phyloP scores from a whole-genome alignment of 306 rosid species.

The Corylus americana region DNA sequence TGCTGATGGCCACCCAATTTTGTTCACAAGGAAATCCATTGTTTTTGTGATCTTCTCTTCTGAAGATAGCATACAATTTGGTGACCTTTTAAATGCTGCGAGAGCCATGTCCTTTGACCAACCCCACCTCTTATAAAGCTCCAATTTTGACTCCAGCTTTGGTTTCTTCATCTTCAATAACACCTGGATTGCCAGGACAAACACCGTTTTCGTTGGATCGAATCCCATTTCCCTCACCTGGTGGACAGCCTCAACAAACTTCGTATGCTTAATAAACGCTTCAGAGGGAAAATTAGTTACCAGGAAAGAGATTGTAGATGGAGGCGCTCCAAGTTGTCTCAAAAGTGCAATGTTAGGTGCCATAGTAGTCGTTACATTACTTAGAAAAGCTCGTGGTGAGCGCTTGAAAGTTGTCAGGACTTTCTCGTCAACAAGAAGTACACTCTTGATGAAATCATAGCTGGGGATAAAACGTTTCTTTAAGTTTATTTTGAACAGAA shows the following conservation, averaged over 20 bases:
- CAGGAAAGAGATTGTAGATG: background rate
- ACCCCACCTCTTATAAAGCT: too few relatives aligned
- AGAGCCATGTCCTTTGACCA: too few relatives aligned
- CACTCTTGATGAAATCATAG: too few relatives aligned
- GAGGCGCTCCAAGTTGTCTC: slow-evolving; percentile 4
- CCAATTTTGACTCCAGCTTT: too few relatives aligned
- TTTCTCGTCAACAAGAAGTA: slow-evolving; percentile 1
- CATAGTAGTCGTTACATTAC: background rate
- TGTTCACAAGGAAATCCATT: slow-evolving; percentile 6
- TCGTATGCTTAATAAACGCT: background rate
- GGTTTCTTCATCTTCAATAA: too few relatives aligned
- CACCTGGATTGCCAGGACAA: too few relatives aligned
- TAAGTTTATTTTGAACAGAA: background rate
- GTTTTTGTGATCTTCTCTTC: slow-evolving; percentile 21
- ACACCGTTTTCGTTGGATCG: too few relatives aligned
- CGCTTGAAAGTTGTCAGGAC: slow-evolving; percentile 1
- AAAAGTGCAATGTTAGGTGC: slow-evolving; percentile 28
- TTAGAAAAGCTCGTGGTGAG: background rate
- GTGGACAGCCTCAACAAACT: slow-evolving; percentile 19
- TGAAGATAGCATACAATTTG: slow-evolving; percentile 17
- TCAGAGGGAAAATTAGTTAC: background rate
- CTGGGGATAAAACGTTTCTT: too few relatives aligned
- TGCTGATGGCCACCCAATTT: slow-evolving; percentile 24
- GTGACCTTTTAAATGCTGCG: slow-evolving; percentile 36
- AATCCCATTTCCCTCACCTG: too few relatives aligned